Percentiles rank a stretch among this genome's conserved stretches.
Evolutionary conservation across 345 rosid species (phyloP).

Genomic region (Punica granatum): DNA sequence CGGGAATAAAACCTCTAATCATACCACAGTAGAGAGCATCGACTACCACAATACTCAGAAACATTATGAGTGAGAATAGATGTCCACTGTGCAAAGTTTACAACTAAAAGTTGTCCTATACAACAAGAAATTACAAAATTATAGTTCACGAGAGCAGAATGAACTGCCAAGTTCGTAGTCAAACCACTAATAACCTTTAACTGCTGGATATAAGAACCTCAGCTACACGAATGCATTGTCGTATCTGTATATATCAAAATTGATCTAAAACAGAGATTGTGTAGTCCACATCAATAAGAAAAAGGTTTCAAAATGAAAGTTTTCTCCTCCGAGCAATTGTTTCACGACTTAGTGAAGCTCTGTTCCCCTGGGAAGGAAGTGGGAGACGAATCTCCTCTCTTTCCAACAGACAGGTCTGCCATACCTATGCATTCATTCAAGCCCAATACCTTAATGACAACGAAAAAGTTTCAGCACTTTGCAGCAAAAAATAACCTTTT

Average conservation of each 20-base stretch:
- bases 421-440: slow-evolving; percentile 38
- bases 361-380: slow-evolving; percentile 70
- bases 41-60: no score
- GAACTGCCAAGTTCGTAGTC: background rate
- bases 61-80: no score
- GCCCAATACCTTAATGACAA: slow-evolving; percentile 1
- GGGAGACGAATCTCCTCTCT: slow-evolving; percentile 54
- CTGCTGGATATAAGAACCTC: background rate
- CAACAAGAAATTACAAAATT: no score
- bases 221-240: no score
- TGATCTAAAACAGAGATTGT: no score
- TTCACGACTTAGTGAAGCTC: slow-evolving; percentile 47
- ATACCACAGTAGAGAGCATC: no score
- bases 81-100: no score
- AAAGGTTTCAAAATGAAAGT: slow-evolving; percentile 81
- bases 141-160: no score
- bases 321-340: slow-evolving; percentile 60
- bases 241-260: no score
- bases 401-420: slow-evolving; percentile 66
- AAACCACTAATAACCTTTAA: background rate
- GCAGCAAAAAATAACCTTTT: slow-evolving; percentile 9
- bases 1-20: background rate
- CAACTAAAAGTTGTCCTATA: no score
- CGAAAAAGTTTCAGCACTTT: slow-evolving; percentile 2
- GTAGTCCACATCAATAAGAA: slow-evolving; percentile 54